These are phyloP conservation scores for Colletotrichum sojae DNA, from an alignment of 2,329 filamentous ascomycete species.

Conservation along the genomic window DNA sequence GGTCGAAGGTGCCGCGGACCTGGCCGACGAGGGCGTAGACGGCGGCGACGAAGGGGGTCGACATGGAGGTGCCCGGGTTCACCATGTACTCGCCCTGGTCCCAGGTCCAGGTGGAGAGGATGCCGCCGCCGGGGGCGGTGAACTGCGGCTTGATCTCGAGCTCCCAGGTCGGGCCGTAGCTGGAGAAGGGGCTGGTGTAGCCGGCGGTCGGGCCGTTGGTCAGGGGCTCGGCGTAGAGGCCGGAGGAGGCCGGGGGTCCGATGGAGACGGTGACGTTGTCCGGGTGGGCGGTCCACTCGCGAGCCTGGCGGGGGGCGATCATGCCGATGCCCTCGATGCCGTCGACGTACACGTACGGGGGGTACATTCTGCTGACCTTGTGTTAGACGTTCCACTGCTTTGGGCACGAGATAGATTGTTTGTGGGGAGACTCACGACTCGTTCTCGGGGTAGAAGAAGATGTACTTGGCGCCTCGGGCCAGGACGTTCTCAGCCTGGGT, in stretches of 20 bases:
- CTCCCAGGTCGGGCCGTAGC: constrained; percentile 64
- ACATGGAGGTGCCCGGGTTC: constrained; percentile 69
- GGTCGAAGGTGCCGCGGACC: constrained; percentile 46
- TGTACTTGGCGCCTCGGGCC: constrained; percentile 57
- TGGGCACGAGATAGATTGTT: rapidly evolving
- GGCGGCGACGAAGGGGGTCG: constrained; percentile 62
- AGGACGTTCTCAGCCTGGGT: constrained; percentile 56
- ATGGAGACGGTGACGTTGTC: constrained; percentile 45
- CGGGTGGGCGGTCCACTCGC: constrained; percentile 44
- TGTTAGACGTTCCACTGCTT: neutral
- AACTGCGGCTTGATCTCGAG: constrained; percentile 64
- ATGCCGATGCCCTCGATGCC: constrained; percentile 40
- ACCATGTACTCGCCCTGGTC: constrained; percentile 60
- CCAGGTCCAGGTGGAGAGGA: constrained; percentile 66
- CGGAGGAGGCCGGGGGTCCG: constrained; percentile 29
- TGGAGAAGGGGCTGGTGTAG: constrained; percentile 53
- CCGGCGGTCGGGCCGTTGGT: constrained; percentile 50
- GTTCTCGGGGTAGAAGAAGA: constrained; percentile 55
- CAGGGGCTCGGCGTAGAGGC: constrained; percentile 32
- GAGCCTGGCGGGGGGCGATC: constrained; percentile 43
- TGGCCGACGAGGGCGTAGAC: constrained; percentile 51
- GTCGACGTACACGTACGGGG: constrained; percentile 10
- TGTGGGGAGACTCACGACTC: constrained; percentile 20
- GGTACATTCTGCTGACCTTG: constrained; percentile 20
- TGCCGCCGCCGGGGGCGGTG: constrained; percentile 62